Percentiles rank a stretch among this genome's conserved stretches.
These are phyloP conservation scores for Beauveria sp. DNA, from an alignment of 2,329 filamentous ascomycete species.

Conservation along the genomic window DNA sequence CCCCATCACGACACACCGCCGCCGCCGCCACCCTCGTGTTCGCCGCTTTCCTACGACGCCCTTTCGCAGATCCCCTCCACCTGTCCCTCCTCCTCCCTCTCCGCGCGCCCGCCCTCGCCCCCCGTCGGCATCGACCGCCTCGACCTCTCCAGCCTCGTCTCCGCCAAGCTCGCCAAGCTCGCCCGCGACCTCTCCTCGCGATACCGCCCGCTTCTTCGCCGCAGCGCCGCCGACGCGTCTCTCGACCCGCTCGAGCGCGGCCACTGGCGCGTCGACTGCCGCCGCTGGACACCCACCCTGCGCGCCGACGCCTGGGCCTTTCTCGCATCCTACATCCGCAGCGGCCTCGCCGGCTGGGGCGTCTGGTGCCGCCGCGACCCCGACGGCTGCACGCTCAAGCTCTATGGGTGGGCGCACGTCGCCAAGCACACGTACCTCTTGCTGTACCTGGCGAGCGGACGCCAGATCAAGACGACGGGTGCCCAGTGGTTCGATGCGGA, in stretches of 20 bases:
- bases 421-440: slow-evolving; percentile 67
- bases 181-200: slow-evolving; percentile 44
- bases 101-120: slow-evolving; percentile 49
- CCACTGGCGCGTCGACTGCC: slow-evolving; percentile 62
- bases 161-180: slow-evolving; percentile 42
- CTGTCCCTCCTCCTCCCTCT: slow-evolving; percentile 23
- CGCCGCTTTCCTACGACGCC: slow-evolving; percentile 11
- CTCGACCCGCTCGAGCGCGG: slow-evolving; percentile 60
- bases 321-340: slow-evolving; percentile 50
- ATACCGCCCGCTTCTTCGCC: slow-evolving; percentile 39
- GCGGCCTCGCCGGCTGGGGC: slow-evolving; percentile 59
- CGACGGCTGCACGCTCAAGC: slow-evolving; percentile 38
- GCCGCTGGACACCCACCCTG: slow-evolving; percentile 40
- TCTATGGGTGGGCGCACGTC: slow-evolving; percentile 75
- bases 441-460: slow-evolving; percentile 63
- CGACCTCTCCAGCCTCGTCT: slow-evolving; percentile 43
- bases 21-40: neutral
- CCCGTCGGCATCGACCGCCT: slow-evolving; percentile 40
- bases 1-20: neutral
- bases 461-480: slow-evolving; percentile 49
- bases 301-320: slow-evolving; percentile 54
- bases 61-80: slow-evolving; percentile 13
- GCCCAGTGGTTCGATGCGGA: slow-evolving; percentile 60
- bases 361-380: slow-evolving; percentile 47
- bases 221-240: slow-evolving; percentile 14